Conservation (phyloP, 2,329 filamentous ascomycete genomes). For the Xylariaceae sp. region DNA sequence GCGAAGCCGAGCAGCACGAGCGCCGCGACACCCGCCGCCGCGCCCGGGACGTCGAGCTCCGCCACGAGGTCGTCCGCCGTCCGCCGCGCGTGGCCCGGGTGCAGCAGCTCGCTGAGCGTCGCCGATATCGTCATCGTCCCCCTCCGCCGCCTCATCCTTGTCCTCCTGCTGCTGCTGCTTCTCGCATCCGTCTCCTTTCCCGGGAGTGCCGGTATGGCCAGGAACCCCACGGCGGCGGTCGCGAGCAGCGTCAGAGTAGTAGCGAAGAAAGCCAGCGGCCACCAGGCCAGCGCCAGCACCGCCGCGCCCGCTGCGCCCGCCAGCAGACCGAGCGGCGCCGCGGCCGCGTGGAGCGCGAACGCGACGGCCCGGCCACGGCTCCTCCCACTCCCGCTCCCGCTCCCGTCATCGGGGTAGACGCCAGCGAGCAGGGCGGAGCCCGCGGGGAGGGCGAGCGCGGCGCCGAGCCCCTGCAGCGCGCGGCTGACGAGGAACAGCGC, state of each 20-base stretch:
- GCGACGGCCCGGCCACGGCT: conserved; percentile 55
- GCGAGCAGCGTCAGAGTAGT: conserved; percentile 28
- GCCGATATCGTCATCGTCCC: conserved; percentile 4
- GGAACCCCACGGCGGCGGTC: conserved; percentile 23
- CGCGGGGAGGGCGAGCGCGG: conserved; percentile 57
- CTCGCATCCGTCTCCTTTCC: conserved; percentile 2
- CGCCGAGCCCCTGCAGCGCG: conserved; percentile 53
- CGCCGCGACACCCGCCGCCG: conserved; percentile 40
- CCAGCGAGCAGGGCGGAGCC: conserved; percentile 54
- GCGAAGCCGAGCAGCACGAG: conserved; percentile 59
- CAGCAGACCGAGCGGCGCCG: conserved; percentile 39
- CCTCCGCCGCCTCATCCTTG: no score
- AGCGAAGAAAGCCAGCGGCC: conserved; percentile 42
- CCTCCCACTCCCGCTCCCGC: no score
- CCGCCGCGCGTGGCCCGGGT: no score
- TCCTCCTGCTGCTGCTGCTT: no score
- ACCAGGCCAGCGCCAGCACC: conserved; percentile 34
- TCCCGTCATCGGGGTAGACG: conserved; percentile 47
- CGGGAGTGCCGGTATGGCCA: conserved; percentile 27
- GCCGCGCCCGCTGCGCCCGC: conserved; percentile 33
- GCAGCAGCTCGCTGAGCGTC: conserved; percentile 5
- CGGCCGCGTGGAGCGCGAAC: conserved; percentile 43
- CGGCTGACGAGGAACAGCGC: conserved; percentile 40
- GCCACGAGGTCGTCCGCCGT: conserved; percentile 11
- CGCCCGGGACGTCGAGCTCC: conserved; percentile 33